phyloP scores from a whole-genome alignment of 1,284 basidiomycete genomes.

The Tremellales sp. region DNA sequence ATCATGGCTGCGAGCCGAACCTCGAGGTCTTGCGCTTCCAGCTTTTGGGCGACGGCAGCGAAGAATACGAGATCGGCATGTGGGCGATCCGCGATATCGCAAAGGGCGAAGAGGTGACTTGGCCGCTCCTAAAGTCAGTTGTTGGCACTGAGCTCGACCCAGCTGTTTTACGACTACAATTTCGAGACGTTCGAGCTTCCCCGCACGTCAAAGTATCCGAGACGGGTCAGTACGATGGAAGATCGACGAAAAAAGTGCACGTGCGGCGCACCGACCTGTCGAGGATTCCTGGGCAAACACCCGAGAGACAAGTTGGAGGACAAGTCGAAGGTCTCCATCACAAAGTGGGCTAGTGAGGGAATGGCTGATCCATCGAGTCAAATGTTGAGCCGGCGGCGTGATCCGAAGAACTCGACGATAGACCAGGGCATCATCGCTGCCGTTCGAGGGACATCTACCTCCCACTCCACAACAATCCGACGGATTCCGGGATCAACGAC shows the following conservation, averaged over 20 bases:
- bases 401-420: no score
- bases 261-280: conserved; percentile 46
- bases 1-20: conserved; percentile 50
- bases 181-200: conserved; percentile 41
- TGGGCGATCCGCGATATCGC: conserved; percentile 50
- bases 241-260: conserved; percentile 43
- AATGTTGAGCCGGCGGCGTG: no score
- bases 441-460: no score
- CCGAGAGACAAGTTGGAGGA: conserved; percentile 29
- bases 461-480: no score
- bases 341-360: neutral
- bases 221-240: no score
- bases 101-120: conserved; percentile 48
- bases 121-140: neutral
- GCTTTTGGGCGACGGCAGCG: conserved; percentile 42
- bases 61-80: conserved; percentile 51
- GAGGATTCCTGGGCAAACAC: conserved; percentile 45
- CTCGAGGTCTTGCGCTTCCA: conserved; percentile 47
- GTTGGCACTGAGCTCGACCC: neutral
- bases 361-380: no score
- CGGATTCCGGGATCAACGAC: no score
- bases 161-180: conserved; percentile 50
- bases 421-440: no score
- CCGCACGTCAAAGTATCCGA: conserved; percentile 12
- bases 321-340: neutral